Evolutionary conservation across 768 basidiomycete genomes (phyloP).

Genomic region (Xerocomus spinulosus): DNA sequence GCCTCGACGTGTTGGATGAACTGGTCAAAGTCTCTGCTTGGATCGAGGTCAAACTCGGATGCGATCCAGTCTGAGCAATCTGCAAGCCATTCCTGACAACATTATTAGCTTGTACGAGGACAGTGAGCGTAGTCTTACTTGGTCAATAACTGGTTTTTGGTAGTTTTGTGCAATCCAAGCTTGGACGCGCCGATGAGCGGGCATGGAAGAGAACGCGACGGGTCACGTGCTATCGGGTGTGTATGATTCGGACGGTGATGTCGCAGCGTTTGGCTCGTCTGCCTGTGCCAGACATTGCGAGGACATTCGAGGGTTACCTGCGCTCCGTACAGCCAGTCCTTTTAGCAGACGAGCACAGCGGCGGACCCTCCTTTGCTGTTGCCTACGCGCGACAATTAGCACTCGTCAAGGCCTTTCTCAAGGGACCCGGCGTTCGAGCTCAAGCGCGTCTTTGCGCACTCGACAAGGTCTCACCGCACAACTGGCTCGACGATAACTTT

Average conservation of each 20-base stretch:
- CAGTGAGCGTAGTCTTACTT: slow-evolving; percentile 34
- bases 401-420: slow-evolving; percentile 16
- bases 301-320: slow-evolving; percentile 74
- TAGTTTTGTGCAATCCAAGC: slow-evolving; percentile 55
- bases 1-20: slow-evolving; percentile 53
- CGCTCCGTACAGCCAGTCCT: slow-evolving; percentile 75
- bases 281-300: slow-evolving; percentile 74
- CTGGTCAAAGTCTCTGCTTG: slow-evolving; percentile 42
- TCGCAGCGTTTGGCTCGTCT: slow-evolving; percentile 53
- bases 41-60: slow-evolving; percentile 43
- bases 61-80: slow-evolving; percentile 66
- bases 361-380: slow-evolving; percentile 42
- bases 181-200: slow-evolving; percentile 30
- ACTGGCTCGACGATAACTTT: slow-evolving; percentile 93
- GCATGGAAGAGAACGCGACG: slow-evolving; percentile 14
- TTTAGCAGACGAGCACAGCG: slow-evolving; percentile 63
- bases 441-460: slow-evolving; percentile 49
- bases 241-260: slow-evolving; percentile 21
- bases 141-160: slow-evolving; percentile 60
- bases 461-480: slow-evolving; percentile 76
- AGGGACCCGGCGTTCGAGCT: slow-evolving; percentile 11
- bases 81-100: slow-evolving; percentile 65
- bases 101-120: neutral
- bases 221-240: slow-evolving; percentile 4
- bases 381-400: slow-evolving; percentile 19